Base-by-base conservation (phyloP, 83 land plant species). In the Picea abies region DNA sequence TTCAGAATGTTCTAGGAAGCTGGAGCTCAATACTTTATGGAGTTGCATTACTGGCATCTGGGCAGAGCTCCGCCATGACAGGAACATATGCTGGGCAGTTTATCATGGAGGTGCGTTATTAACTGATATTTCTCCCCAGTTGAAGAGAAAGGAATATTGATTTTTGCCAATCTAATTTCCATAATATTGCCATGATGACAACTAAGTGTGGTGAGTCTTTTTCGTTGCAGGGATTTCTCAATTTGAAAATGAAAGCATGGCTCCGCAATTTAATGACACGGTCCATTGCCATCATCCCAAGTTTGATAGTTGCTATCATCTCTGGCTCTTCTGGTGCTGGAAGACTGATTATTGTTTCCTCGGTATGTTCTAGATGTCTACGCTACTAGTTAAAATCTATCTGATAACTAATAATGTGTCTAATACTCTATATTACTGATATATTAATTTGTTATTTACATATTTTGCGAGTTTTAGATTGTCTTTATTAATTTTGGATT, bases 61-160 rank as follows among this genome's bases (percentile, higher is more conserved):
- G 92, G 80, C 92, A 92, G 83, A 90, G 96, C 82, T 93, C 96
- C 39, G 90, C 96, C 6, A 87, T 93, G n/a, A 91, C 96, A 19
- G 94, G 92, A 80, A 92, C 94, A 25, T 92, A 92, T 80, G 94
- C 92, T 22, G 94, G 96, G 29, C 94, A 93, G 79, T 93, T 88
- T 84, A 92, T 93, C n/a, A 93, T 93, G 94, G 92, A 93, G 93
- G 95, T 92, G 11, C 12, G 12, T 52, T 2, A 52, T 52, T 10
- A 52, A 52, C 14, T 52, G 12, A 52, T 52, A 10, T 52, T 52
- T 52, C 56, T 10, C 11, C 12, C 2, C 0, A 52, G 14, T 44
- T 44, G 47, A 52, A 52, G 14, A 52, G 14, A 52, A 52, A 10
- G 14, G 56, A 10, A 10, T 52, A 52, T 10, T 1, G 47, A 5